Conservation (phyloP, 2,329 filamentous ascomycete genomes). For the Rachicladosporium sp. region DNA sequence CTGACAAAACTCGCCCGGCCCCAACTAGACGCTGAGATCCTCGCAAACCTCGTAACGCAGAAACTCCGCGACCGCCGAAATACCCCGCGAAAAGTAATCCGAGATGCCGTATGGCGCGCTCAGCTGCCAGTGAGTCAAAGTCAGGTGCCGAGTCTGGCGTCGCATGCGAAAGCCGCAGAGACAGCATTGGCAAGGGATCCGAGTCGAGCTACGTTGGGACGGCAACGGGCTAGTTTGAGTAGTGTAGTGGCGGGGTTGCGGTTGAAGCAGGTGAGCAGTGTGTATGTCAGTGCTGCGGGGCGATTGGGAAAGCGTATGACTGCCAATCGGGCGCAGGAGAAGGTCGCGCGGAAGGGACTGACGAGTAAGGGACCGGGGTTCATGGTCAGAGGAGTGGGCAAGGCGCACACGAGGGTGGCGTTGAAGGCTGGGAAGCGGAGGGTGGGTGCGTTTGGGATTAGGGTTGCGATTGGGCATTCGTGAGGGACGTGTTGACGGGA, state of each 20-base stretch:
- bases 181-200: constrained; percentile 7
- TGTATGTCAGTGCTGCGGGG: constrained; percentile 20
- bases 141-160: constrained; percentile 11
- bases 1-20: constrained; percentile 17
- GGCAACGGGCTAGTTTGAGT: constrained; percentile 11
- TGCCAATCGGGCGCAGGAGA: constrained; percentile 18
- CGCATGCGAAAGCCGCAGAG: constrained; percentile 6
- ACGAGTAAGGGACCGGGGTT: constrained; percentile 17
- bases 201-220: constrained; percentile 10
- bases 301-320: constrained; percentile 24
- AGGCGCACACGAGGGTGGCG: constrained; percentile 15
- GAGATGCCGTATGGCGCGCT: constrained; percentile 21
- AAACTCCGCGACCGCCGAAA: constrained; percentile 16
- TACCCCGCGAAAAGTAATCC: constrained; percentile 19
- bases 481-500: constrained; percentile 2
- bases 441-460: constrained; percentile 20
- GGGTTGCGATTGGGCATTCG: constrained; percentile 17
- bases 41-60: constrained; percentile 18
- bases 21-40: constrained; percentile 20
- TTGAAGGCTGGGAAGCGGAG: constrained; percentile 19
- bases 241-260: constrained; percentile 14
- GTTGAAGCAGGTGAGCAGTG: constrained; percentile 18
- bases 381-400: constrained; percentile 17
- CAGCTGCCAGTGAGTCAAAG: constrained; percentile 14
- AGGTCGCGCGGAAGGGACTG: constrained; percentile 19